These are phyloP conservation scores for Oenanthe javanica DNA, from an alignment of 140 eudicot species.

Conservation along the genomic window DNA sequence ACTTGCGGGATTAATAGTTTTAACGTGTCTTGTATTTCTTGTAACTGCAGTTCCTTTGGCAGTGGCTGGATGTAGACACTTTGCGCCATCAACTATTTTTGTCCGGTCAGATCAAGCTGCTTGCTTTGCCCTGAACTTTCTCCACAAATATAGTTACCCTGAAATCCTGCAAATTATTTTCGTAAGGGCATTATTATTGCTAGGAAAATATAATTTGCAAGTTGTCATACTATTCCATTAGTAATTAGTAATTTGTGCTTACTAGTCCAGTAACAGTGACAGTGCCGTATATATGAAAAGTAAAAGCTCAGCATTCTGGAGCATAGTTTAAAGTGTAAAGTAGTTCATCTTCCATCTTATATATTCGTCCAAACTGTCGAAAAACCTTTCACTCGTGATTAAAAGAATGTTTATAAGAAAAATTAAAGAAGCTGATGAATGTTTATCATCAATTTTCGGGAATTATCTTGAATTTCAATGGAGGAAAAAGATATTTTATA, in stretches of 20 bases:
- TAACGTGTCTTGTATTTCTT: not conserved
- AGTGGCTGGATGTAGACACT: not conserved
- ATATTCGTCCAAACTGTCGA: not conserved
- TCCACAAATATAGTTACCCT: not conserved
- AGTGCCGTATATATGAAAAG: not conserved
- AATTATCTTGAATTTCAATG: not conserved
- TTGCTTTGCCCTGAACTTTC: not conserved
- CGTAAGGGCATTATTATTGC: not conserved
- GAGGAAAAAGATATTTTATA: not conserved
- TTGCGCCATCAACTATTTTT: not conserved
- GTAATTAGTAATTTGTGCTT: not conserved
- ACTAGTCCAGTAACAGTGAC: not conserved
- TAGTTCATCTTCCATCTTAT: not conserved
- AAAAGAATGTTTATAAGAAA: not conserved
- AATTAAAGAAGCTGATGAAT: not conserved
- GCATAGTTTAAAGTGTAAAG: not conserved
- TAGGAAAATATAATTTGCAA: not conserved
- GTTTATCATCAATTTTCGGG: not conserved
- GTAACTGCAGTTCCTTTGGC: not conserved
- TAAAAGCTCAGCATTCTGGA: not conserved
- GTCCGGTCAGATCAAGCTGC: not conserved
- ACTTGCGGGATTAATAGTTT: not conserved
- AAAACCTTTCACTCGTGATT: not conserved
- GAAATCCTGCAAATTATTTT: not conserved
- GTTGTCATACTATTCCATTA: not conserved